Evolutionary conservation across 257 asterid species (phyloP).

Genomic region (Verbena officinalis): DNA sequence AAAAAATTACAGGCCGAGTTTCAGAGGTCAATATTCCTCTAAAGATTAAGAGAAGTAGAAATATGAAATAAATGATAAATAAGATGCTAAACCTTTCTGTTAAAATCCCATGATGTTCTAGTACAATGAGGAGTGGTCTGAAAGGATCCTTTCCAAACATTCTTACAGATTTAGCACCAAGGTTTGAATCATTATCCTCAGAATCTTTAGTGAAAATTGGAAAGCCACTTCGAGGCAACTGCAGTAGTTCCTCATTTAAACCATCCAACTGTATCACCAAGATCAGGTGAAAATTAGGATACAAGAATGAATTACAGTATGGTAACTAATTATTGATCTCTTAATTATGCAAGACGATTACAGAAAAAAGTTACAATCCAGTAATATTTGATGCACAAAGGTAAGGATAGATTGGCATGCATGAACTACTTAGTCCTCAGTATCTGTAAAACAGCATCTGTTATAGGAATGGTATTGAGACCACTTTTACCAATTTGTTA

Average conservation of each 20-base stretch:
- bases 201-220: conserved; percentile 29
- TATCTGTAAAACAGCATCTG: conserved; percentile 1
- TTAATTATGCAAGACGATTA: conserved; percentile 1
- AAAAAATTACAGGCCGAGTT: conserved; percentile 3
- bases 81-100: conserved; percentile 58
- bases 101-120: conserved; percentile 62
- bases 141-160: conserved; percentile 59
- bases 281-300: conserved; percentile 31
- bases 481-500: neutral
- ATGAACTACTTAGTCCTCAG: neutral
- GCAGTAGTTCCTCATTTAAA: conserved; percentile 70
- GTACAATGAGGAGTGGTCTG: conserved; percentile 63
- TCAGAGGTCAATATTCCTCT: conserved; percentile 7
- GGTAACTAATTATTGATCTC: conserved; percentile 5
- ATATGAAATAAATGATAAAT: conserved; percentile 19
- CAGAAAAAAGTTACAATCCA: neutral
- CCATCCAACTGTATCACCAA: conserved; percentile 71
- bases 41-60: conserved; percentile 4
- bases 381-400: neutral
- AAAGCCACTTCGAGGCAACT: conserved; percentile 40
- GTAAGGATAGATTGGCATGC: conserved; percentile 4
- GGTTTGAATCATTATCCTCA: conserved; percentile 41
- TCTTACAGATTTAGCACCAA: conserved; percentile 32
- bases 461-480: conserved; percentile 7
- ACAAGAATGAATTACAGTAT: conserved; percentile 9